These are phyloP conservation scores for Clonostachys solani DNA, from an alignment of 2,329 filamentous ascomycete species.

Conservation along the genomic window DNA sequence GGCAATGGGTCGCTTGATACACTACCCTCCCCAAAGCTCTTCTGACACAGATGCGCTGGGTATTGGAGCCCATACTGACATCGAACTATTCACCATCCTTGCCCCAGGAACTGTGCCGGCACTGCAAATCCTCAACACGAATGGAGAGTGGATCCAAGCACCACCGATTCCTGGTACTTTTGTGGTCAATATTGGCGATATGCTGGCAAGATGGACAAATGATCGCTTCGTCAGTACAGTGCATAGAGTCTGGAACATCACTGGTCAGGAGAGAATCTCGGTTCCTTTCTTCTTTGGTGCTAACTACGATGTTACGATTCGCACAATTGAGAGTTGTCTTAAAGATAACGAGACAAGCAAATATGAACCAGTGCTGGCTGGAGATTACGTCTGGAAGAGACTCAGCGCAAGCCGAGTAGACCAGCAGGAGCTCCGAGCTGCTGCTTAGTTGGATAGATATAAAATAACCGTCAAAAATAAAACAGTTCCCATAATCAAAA, in stretches of 20 bases:
- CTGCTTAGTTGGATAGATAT: not conserved
- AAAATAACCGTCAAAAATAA: too few species aligned
- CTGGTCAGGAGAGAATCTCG: constrained; percentile 35
- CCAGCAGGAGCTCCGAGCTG: not conserved
- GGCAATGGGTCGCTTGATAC: constrained; percentile 14
- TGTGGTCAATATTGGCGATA: constrained; percentile 84
- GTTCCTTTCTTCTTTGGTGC: constrained; percentile 55
- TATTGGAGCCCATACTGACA: constrained; percentile 2
- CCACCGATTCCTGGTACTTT: constrained; percentile 75
- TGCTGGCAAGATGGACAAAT: constrained; percentile 86
- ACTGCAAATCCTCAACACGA: constrained; percentile 43
- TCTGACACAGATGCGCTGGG: not conserved
- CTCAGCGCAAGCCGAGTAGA: not conserved
- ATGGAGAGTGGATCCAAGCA: constrained; percentile 44
- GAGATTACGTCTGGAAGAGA: not conserved
- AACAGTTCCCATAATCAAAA: too few species aligned
- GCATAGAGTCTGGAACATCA: constrained; percentile 24
- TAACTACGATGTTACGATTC: constrained; percentile 46
- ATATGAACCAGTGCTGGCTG: constrained; percentile 30
- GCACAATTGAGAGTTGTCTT: constrained; percentile 42
- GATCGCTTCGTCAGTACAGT: not conserved
- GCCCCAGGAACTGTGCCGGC: constrained; percentile 30
- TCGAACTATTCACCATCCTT: constrained; percentile 21
- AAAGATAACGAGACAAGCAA: constrained; percentile 38
- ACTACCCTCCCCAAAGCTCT: constrained; percentile 8